Evolutionary conservation across 768 basidiomycete genomes (phyloP), one percentile per base, ranked within the genome.

Genomic region (Amanita rimosa): DNA sequence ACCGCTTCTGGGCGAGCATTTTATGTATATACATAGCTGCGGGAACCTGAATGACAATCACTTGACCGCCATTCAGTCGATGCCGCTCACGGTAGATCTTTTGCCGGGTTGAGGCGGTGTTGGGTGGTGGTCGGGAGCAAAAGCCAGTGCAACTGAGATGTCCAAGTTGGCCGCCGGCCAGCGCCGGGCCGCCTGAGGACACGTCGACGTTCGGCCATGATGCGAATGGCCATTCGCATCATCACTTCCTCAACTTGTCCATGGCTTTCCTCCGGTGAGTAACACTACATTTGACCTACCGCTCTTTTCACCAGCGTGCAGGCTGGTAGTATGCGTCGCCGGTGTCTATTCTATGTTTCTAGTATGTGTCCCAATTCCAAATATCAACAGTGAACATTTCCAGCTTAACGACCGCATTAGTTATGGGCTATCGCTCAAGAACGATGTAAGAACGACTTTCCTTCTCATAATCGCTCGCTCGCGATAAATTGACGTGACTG

Each of bases 271-370:
- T 43, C 17, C 48, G 48, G 48, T 49, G 22, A 43, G 39, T 8
- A 9, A 22, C 6, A 8, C 6, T 5, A 11, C 9, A 11, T n/a
- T 6, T 3, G 2, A 14, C 8, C 17, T 26, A 17, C 2, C 6
- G 17, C 19, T 5, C 26, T 24, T 24, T 2, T 24, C 22, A n/a
- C n/a, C n/a, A 16, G 16, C 0, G 5, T 13, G n/a, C 48, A 85
- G 85, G 57, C 75, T 97, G 41, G 73, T 70, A 22, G 55, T 85
- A 54, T 98, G 94, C 62, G 75, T 91, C 10, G 66, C 74, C 7
- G 94, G 94, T 47, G 93, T 98, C 39, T 98, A 98, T 61, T 78
- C 85, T 19, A 92, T 92, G 75, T 97, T 96, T 63, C 70, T 97
- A 55, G 86, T 86, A 57, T 64, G 83, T 48, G 2, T 35, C 46